Base-by-base conservation (phyloP, 2,329 filamentous ascomycete genomes). In the Chlorencoelia australis region DNA sequence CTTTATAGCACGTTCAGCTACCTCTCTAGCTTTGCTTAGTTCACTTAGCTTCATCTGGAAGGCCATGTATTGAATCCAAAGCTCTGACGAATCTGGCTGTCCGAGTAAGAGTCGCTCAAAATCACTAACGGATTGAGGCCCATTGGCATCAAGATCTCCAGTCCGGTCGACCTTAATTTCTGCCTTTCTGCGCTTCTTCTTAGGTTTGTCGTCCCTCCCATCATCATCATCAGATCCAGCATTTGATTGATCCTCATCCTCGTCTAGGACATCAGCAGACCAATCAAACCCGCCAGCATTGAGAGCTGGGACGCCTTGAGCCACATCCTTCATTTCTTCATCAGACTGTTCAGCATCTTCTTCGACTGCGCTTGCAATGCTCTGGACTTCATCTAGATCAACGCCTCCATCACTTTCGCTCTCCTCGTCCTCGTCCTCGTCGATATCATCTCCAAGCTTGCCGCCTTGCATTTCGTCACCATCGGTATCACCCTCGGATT, bases 61-160 rank as follows among this genome's bases (percentile, higher is more conserved):
- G n/a, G 88, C 87, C 86, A 98, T 96, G 64, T 98, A 98, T 47
- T 85, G 75, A 37, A 95, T 84, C 91, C 91, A 98, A 18, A 96
- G 72, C 43, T 81, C 69, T 1, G 89, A 93, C n/a, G 84, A 89
- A 62, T 96, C 87, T 2, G 91, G 87, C 57, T 94, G 83, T 38
- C 87, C 85, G 15, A 98, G 75, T 27, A 98, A 73, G 16, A 95
- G 77, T 49, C 91, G 81, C 63, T 98, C 93, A 59, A 87, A 98
- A 60, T 98, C 93, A 44, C 82, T 84, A 11, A 84, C 74, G 1
- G 85, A 89, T 57, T 93, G 87, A 2, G 91, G 91, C 0, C 89
- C 89, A 49, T 88, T 76, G 30, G 74, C 77, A 57, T 95, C 87
- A 8, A 98, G 74, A 50, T 94, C 84, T n/a, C 82, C 91, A 4